Conservation (phyloP, 2,329 filamentous ascomycete species). For the Fusarium albosuccineum region DNA sequence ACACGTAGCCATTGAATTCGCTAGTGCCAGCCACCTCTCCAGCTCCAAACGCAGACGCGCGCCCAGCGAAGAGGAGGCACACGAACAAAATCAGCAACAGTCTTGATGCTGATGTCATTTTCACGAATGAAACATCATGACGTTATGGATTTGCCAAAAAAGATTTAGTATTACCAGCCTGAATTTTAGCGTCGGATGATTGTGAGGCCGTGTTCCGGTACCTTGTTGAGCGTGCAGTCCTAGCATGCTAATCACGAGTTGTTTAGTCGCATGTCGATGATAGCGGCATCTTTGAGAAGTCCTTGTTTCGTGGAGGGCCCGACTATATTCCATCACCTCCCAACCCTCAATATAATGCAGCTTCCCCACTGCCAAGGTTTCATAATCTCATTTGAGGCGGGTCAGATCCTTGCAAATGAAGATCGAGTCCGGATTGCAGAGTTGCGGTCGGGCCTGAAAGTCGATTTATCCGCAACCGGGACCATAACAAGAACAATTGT, state of each 20-base stretch:
- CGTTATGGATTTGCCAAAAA: constrained; percentile 19
- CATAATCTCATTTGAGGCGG: too few species aligned
- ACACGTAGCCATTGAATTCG: constrained; percentile 57
- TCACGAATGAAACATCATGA: constrained; percentile 16
- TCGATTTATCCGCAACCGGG: too few species aligned
- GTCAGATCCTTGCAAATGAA: too few species aligned
- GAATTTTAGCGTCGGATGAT: constrained; percentile 3
- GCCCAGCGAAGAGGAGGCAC: constrained; percentile 46
- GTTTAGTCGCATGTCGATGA: not conserved
- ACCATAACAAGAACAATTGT: too few species aligned
- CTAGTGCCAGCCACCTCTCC: constrained; percentile 53
- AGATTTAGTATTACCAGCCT: not conserved
- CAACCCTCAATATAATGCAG: too few species aligned
- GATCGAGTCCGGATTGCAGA: too few species aligned
- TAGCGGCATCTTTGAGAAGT: too few species aligned
- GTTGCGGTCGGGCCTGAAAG: too few species aligned
- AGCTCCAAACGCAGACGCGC: constrained; percentile 54
- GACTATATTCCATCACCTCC: too few species aligned
- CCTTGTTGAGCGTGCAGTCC: not conserved
- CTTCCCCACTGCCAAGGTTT: too few species aligned
- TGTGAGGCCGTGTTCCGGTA: constrained; percentile 4
- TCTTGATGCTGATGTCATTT: constrained; percentile 36
- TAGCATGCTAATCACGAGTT: not conserved
- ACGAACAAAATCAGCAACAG: constrained; percentile 37
- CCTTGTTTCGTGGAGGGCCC: too few species aligned